Conservation (phyloP, 1,139 yeast genomes). For the Zhuliangozyma parablackwelliae region DNA sequence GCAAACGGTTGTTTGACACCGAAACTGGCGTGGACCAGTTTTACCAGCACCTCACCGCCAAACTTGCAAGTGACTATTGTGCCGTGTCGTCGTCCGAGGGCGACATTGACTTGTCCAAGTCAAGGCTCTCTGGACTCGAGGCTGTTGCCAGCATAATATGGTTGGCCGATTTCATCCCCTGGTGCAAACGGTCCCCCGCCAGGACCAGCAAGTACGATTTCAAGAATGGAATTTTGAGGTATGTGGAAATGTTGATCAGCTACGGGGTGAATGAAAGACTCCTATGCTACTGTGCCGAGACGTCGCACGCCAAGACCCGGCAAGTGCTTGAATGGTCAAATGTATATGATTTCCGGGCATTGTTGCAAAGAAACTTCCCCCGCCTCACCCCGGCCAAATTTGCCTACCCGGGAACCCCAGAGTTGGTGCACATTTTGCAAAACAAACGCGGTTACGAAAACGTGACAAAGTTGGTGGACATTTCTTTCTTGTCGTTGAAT, state of each 20-base stretch:
- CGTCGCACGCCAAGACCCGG: slow-evolving; percentile 35
- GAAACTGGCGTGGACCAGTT: slow-evolving; percentile 22
- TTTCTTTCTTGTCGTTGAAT: slow-evolving; percentile 17
- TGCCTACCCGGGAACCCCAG: slow-evolving; percentile 23
- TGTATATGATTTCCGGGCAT: slow-evolving; percentile 62
- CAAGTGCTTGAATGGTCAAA: slow-evolving; percentile 35
- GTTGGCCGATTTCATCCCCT: slow-evolving; percentile 59
- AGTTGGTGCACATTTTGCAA: slow-evolving; percentile 18
- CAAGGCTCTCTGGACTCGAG: slow-evolving; percentile 52
- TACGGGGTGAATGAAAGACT: slow-evolving; percentile 80
- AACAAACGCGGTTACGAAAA: slow-evolving; percentile 22
- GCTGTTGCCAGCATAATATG: slow-evolving; percentile 49
- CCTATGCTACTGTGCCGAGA: slow-evolving; percentile 66
- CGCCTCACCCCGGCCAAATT: slow-evolving; percentile 42
- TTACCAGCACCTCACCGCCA: slow-evolving; percentile 20
- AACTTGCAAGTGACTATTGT: slow-evolving; percentile 19
- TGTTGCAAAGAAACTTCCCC: slow-evolving; percentile 65
- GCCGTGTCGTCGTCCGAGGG: slow-evolving; percentile 18
- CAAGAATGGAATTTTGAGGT: slow-evolving; percentile 39
- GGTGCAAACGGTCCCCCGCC: slow-evolving; percentile 54
- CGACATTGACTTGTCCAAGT: slow-evolving; percentile 43
- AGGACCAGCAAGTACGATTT: slow-evolving; percentile 51
- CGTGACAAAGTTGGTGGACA: slow-evolving; percentile 19
- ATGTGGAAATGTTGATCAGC: slow-evolving; percentile 36
- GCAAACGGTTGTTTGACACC: slow-evolving; percentile 26